Conservation (phyloP, 2,329 filamentous ascomycete genomes). For the Microsporum canis region DNA sequence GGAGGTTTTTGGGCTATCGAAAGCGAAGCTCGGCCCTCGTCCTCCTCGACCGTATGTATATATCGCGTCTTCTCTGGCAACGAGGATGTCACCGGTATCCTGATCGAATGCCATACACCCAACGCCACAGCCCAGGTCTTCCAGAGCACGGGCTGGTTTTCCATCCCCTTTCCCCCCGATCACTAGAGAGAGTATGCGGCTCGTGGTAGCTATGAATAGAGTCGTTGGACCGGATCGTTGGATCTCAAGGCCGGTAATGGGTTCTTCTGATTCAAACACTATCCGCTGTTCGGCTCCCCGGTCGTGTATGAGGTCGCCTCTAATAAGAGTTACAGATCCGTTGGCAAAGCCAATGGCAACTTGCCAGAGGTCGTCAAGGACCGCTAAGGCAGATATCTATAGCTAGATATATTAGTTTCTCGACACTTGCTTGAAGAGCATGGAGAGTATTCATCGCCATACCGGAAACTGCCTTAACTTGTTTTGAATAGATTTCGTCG, state of each 20-base stretch:
- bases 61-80: conserved; percentile 90
- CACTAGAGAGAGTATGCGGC: conserved; percentile 70
- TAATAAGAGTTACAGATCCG: conserved; percentile 82
- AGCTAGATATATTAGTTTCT: background rate
- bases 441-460: conserved; percentile 19
- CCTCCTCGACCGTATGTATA: conserved; percentile 85
- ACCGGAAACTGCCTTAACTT: conserved; percentile 87
- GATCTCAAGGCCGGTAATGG: conserved; percentile 83
- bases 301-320: conserved; percentile 90
- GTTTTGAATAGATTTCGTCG: conserved; percentile 76
- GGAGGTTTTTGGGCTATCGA: conserved; percentile 79
- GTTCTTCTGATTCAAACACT: conserved; percentile 93
- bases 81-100: conserved; percentile 69
- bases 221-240: conserved; percentile 54
- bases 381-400: conserved; percentile 68
- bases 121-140: conserved; percentile 82
- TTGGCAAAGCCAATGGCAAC: conserved; percentile 93
- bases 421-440: background rate
- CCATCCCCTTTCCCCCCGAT: conserved; percentile 84
- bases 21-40: conserved; percentile 76
- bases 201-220: conserved; percentile 85
- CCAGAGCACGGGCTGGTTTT: conserved; percentile 73
- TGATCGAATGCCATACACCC: conserved; percentile 88
- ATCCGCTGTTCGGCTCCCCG: conserved; percentile 87
- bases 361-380: conserved; percentile 79